phyloP scores from a whole-genome alignment of 768 basidiomycete genomes.

The Strobilomyces dryophilus region DNA sequence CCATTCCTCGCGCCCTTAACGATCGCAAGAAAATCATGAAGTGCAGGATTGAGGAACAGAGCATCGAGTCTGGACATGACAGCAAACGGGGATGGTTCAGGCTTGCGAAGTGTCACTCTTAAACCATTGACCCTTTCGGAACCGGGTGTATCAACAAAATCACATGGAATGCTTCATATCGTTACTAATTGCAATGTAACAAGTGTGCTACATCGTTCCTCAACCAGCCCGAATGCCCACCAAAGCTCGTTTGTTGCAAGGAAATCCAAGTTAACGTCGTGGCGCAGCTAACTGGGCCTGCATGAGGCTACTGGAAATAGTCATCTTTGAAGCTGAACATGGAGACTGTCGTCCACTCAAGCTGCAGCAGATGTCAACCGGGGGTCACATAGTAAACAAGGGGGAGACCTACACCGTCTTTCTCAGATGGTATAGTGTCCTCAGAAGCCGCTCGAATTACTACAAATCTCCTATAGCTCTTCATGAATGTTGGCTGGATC shows the following conservation, averaged over 20 bases:
- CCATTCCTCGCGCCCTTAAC: slow-evolving; percentile 93
- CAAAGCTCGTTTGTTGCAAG: background rate
- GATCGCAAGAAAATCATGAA: slow-evolving; percentile 89
- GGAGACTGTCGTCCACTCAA: slow-evolving; percentile 48
- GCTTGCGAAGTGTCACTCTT: background rate
- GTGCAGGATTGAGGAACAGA: slow-evolving; percentile 54
- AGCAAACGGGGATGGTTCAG: background rate
- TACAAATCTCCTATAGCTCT: slow-evolving; percentile 61
- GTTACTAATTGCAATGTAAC: background rate
- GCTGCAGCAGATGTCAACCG: slow-evolving; percentile 32
- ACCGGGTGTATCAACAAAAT: slow-evolving; percentile 13
- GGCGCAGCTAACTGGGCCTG: background rate
- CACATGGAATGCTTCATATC: slow-evolving; percentile 19
- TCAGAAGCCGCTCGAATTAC: slow-evolving; percentile 44
- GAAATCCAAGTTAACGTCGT: background rate
- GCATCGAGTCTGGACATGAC: slow-evolving; percentile 25
- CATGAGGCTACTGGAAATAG: slow-evolving; percentile 32
- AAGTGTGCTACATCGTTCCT: background rate
- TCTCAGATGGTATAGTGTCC: slow-evolving; percentile 21
- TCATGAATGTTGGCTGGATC: slow-evolving; percentile 59
- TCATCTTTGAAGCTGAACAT: slow-evolving; percentile 60
- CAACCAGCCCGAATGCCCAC: background rate
- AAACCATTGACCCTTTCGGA: background rate
- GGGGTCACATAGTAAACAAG: background rate
- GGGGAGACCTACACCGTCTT: slow-evolving; percentile 42